Conservation (phyloP, 192 early-diverging fungal species). For the Backusella tuberculispora region DNA sequence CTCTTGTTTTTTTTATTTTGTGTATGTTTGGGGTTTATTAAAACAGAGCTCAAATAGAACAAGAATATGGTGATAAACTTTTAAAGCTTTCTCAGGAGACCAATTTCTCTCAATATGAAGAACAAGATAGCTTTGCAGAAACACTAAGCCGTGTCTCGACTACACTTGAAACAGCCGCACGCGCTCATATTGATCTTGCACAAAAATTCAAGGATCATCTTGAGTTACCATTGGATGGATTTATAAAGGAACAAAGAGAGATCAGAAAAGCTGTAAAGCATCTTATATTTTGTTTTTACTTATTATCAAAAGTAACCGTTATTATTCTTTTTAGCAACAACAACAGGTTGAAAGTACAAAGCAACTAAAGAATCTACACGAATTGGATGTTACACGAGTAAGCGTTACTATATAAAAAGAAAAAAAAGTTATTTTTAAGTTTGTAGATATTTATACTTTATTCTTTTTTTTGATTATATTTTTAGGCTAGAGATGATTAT, state of each 20-base stretch:
- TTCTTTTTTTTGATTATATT: slow-evolving; percentile 7
- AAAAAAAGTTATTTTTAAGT: slow-evolving; percentile 18
- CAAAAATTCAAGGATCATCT: slow-evolving; percentile 68
- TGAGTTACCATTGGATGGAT: slow-evolving; percentile 58
- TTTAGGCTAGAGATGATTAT: slow-evolving; percentile 28
- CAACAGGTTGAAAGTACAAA: slow-evolving; percentile 24
- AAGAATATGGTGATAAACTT: slow-evolving; percentile 72
- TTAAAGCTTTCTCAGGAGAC: slow-evolving; percentile 43
- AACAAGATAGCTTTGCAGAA: slow-evolving; percentile 56
- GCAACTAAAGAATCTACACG: slow-evolving; percentile 24
- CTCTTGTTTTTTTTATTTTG: neutral
- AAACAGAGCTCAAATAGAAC: slow-evolving; percentile 65
- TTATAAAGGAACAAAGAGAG: slow-evolving; percentile 66
- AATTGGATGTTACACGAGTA: slow-evolving; percentile 29
- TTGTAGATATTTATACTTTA: neutral
- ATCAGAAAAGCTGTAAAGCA: slow-evolving; percentile 53
- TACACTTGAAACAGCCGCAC: slow-evolving; percentile 66
- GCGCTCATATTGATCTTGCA: slow-evolving; percentile 68
- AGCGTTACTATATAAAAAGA: slow-evolving; percentile 2
- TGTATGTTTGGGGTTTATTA: neutral
- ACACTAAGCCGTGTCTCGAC: slow-evolving; percentile 59
- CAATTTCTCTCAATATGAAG: slow-evolving; percentile 15
- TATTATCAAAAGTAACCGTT: neutral
- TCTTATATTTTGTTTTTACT: neutral
- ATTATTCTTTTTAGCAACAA: slow-evolving; percentile 12